phyloP scores from a whole-genome alignment of 2,329 filamentous ascomycete species.

The Lojkania enalia region DNA sequence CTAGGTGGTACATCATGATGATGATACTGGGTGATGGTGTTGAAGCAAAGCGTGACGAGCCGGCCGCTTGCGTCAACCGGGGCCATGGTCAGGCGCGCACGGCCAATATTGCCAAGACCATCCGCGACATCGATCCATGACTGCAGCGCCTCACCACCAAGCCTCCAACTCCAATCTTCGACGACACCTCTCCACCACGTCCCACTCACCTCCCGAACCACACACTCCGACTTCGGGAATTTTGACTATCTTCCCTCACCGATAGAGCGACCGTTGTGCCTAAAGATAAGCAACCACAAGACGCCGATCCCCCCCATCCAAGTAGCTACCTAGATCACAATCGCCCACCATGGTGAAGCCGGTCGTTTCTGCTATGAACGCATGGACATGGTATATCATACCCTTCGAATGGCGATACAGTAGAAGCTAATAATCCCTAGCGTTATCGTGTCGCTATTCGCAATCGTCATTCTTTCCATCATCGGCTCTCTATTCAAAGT shows the following conservation, averaged over 20 bases:
- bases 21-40: no score
- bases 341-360: conserved; percentile 87
- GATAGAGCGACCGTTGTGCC: not conserved
- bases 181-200: not conserved
- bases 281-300: not conserved
- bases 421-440: conserved; percentile 52
- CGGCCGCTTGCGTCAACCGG: not conserved
- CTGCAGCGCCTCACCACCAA: not conserved
- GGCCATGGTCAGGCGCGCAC: no score
- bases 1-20: no score
- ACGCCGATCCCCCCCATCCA: not conserved
- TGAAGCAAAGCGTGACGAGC: no score
- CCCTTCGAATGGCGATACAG: not conserved
- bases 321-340: not conserved
- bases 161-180: not conserved
- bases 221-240: no score
- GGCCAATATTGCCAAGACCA: not conserved
- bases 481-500: conserved; percentile 74
- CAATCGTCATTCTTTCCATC: conserved; percentile 66
- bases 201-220: not conserved
- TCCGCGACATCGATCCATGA: not conserved
- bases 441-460: conserved; percentile 68
- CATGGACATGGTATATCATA: conserved; percentile 84
- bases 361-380: conserved; percentile 86
- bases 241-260: not conserved